Evolutionary conservation across 306 rosid species (phyloP).

Genomic region (Casuarina glauca): DNA sequence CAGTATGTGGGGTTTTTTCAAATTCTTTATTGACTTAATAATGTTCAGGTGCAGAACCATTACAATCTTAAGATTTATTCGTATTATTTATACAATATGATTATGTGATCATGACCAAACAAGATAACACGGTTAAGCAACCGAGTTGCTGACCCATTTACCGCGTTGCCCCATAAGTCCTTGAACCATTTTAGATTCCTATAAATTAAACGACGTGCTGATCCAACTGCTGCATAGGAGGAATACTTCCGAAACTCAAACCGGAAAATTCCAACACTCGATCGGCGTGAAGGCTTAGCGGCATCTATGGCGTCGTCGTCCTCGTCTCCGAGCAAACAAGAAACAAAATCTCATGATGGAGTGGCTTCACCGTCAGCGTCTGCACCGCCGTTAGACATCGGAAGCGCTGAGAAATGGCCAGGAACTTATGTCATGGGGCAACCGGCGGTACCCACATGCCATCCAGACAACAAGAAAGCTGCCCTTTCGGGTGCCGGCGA

Average conservation of each 20-base stretch:
- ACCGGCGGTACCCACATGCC: conserved; percentile 41
- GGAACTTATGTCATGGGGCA: conserved; percentile 47
- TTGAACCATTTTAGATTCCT: not conserved
- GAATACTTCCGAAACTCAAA: not conserved
- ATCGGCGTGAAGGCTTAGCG: no score
- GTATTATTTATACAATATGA: no score
- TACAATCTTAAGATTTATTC: no score
- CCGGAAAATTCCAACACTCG: not conserved
- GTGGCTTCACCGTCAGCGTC: not conserved
- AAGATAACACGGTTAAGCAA: conserved; percentile 38
- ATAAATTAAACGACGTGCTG: conserved; percentile 7
- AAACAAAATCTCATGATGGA: not conserved
- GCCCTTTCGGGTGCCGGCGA: conserved; percentile 24
- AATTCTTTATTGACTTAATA: no score
- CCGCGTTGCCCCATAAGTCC: not conserved
- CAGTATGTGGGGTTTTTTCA: no score
- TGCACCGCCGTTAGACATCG: not conserved
- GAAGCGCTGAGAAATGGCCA: conserved; percentile 23
- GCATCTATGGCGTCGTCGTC: not conserved
- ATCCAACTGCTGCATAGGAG: not conserved
- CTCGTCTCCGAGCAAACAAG: conserved; percentile 1
- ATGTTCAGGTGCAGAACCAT: no score
- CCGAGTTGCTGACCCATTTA: not conserved
- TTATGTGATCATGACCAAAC: not conserved
- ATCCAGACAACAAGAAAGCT: conserved; percentile 51